Evolutionary conservation across 2,329 filamentous ascomycete genomes (phyloP).

Genomic region (Epichloe gansuensis): DNA sequence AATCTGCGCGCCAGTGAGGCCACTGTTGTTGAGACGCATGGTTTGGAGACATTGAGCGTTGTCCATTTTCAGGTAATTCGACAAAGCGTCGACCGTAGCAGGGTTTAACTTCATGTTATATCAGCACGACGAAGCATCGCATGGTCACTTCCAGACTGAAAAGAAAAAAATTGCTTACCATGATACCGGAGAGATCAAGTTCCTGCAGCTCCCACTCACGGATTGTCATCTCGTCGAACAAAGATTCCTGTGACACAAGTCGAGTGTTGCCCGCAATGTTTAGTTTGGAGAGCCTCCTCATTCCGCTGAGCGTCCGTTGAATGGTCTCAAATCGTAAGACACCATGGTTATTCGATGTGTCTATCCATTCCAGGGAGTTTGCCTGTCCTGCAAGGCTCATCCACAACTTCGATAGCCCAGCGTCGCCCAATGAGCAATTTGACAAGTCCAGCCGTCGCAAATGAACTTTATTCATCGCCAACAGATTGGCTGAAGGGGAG

Average conservation of each 20-base stretch:
- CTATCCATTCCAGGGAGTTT: conserved; percentile 33
- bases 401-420: conserved; percentile 35
- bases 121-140: conserved; percentile 6
- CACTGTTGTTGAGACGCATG: conserved; percentile 39
- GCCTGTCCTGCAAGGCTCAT: conserved; percentile 33
- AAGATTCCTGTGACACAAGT: conserved; percentile 29
- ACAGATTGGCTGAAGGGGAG: conserved; percentile 16
- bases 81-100: conserved; percentile 34
- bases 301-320: conserved; percentile 29
- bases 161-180: conserved; percentile 21
- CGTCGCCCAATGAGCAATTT: conserved; percentile 38
- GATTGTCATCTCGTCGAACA: conserved; percentile 34
- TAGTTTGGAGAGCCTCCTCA: conserved; percentile 33
- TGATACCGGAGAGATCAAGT: conserved; percentile 42
- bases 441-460: conserved; percentile 39
- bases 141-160: neutral
- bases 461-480: conserved; percentile 23
- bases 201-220: conserved; percentile 37
- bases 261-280: conserved; percentile 40
- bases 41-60: conserved; percentile 29
- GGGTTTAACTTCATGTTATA: conserved; percentile 30
- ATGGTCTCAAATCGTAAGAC: conserved; percentile 36
- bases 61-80: conserved; percentile 31
- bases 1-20: conserved; percentile 36
- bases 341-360: conserved; percentile 41